phyloP scores from a whole-genome alignment of 2,329 filamentous ascomycete species.

The Aspergillus sp. region DNA sequence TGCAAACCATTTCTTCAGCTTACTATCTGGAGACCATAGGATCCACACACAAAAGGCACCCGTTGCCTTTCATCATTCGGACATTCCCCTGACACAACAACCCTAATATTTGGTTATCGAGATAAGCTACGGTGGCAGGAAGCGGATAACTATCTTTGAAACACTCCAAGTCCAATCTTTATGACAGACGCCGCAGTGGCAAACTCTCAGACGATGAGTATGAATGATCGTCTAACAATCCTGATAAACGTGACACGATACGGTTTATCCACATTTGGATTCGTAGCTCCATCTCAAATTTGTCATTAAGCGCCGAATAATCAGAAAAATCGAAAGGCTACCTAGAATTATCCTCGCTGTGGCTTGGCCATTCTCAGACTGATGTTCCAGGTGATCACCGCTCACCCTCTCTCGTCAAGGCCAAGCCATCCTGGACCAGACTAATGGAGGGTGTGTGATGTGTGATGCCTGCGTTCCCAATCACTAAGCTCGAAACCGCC shows the following conservation, averaged over 20 bases:
- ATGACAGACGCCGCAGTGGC: neutral
- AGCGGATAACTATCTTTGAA: conserved; percentile 2
- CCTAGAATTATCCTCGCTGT: neutral
- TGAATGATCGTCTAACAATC: neutral
- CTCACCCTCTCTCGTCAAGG: neutral
- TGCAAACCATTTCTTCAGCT: conserved; percentile 1
- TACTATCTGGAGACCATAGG: neutral
- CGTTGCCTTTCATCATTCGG: conserved; percentile 3
- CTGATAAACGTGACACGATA: neutral
- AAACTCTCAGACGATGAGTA: neutral
- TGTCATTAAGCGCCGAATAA: conserved; percentile 1
- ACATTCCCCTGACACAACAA: too few relatives aligned
- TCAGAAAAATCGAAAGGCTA: neutral
- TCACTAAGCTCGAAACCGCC: neutral
- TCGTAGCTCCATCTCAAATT: conserved; percentile 2
- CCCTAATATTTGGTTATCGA: neutral
- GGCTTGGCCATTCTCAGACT: neutral
- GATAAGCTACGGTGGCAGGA: conserved; percentile 10
- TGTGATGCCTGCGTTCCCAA: neutral
- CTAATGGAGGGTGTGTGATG: neutral
- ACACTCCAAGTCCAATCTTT: neutral
- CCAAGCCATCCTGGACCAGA: neutral
- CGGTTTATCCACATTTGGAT: conserved; percentile 4
- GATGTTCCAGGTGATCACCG: neutral
- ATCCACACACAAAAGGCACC: neutral